Evolutionary conservation across 108 stramenopile species (phyloP), one percentile per base, ranked within the genome.

Genomic region (Schizochytrium sp.): DNA sequence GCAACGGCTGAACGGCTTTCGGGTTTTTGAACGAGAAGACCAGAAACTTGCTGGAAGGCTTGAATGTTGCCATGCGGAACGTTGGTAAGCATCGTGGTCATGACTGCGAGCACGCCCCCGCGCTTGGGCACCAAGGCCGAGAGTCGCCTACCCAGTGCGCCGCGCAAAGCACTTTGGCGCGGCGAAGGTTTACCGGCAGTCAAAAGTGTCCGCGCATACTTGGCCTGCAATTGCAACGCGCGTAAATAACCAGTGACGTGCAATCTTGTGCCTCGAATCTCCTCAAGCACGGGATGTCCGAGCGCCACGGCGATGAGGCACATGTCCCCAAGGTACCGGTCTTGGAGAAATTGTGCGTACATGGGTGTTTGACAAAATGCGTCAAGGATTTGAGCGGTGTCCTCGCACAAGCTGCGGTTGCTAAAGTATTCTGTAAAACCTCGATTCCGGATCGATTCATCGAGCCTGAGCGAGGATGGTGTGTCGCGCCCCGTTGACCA

Each of bases 51-150:
- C 76, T 83, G 76, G 23, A 83, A 83, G n/a, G 76, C 76, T 23
- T 83, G 76, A 23, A 83, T 53, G 51, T 83, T 83, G 51, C 76
- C 76, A 45, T 83, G 51, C 19, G 76, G 76, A 6, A 83, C 76
- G 23, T 83, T 47, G 6, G 48, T 53, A 6, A 83, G 76, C 76
- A 83, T 83, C 10, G 45, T 53, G 10, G 51, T 47, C 48, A 53
- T 83, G 48, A 83, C 76, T 10, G 76, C 45, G 12, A 83, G 76
- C 48, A 83, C 76, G 45, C 76, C 76, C 5, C 76, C 76, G 18
- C 48, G 76, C 12, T 23, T 10, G 51, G 45, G 19, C 48, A 83
- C 76, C 6, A 83, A 45, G 14, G n/a, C 51, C 25, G 76, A 53
- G 48, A 83, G 6, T 12, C n/a, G 45, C 25, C 12, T 23, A 6